phyloP scores from a whole-genome alignment of 140 eudicot species.

The Senecio squalidus region DNA sequence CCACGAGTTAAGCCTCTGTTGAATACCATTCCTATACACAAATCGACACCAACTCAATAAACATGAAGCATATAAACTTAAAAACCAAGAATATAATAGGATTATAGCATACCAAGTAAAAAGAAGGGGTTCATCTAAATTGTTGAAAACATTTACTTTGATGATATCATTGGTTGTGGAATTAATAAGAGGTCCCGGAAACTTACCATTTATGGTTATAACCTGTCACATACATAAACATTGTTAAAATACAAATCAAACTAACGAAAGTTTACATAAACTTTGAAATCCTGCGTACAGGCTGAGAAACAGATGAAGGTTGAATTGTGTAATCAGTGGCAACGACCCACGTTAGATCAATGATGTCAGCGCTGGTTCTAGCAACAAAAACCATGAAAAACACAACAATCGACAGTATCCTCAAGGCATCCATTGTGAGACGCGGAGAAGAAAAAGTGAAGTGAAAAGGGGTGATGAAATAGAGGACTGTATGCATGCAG shows the following conservation, averaged over 20 bases:
- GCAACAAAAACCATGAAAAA: slow-evolving; percentile 20
- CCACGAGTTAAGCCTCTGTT: slow-evolving; percentile 78
- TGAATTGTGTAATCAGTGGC: slow-evolving; percentile 24
- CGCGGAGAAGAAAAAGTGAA: neutral
- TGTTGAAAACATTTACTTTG: slow-evolving; percentile 45
- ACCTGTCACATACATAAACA: slow-evolving; percentile 19
- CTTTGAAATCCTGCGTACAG: slow-evolving; percentile 30
- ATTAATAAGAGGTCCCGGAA: slow-evolving; percentile 66
- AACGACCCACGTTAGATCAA: slow-evolving; percentile 51
- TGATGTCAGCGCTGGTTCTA: slow-evolving; percentile 30
- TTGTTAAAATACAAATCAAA: neutral
- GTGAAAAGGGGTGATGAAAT: slow-evolving; percentile 7
- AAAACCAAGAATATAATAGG: neutral
- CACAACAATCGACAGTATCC: slow-evolving; percentile 19
- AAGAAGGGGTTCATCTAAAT: slow-evolving; percentile 50
- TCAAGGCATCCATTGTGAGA: slow-evolving; percentile 23
- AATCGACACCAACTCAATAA: neutral
- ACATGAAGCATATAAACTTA: neutral
- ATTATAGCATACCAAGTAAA: slow-evolving; percentile 40
- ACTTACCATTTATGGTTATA: slow-evolving; percentile 44
- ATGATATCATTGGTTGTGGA: slow-evolving; percentile 54
- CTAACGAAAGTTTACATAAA: neutral
- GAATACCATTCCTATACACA: slow-evolving; percentile 62
- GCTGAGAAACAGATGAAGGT: slow-evolving; percentile 30
- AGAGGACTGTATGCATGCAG: slow-evolving; percentile 14